Percentiles rank a stretch among this genome's conserved stretches.
Conservation (phyloP, 805 yeast species). For the Saccharomycopsis fermentans region DNA sequence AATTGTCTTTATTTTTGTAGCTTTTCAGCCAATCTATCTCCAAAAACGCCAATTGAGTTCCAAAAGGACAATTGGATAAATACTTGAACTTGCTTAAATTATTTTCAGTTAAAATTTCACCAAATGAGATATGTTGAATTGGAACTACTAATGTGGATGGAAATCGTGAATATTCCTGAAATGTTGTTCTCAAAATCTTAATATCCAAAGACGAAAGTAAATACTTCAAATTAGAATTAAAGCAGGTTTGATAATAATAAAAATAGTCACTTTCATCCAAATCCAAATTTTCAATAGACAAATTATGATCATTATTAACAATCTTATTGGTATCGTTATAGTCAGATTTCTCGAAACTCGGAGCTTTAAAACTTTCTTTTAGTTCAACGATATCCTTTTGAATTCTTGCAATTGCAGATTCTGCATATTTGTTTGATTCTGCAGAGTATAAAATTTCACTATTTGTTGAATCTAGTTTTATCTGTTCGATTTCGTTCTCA, state of each 20-base stretch:
- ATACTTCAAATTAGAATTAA: constrained; percentile 53
- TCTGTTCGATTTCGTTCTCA: constrained; percentile 46
- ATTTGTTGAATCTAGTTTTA: constrained; percentile 32
- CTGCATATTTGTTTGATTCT: constrained; percentile 47
- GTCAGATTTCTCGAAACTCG: neutral
- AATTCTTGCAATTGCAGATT: constrained; percentile 34
- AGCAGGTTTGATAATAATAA: constrained; percentile 64
- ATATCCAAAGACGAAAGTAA: constrained; percentile 74
- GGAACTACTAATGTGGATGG: constrained; percentile 56
- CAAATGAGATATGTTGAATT: constrained; percentile 63
- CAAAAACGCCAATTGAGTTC: constrained; percentile 72
- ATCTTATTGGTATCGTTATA: neutral
- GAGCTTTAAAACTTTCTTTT: constrained; percentile 1
- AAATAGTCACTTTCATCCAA: constrained; percentile 38
- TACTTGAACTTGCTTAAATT: constrained; percentile 56
- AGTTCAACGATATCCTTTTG: constrained; percentile 21
- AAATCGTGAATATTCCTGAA: constrained; percentile 50
- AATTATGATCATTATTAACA: neutral
- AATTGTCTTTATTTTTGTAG: constrained; percentile 16
- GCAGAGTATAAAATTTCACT: constrained; percentile 26
- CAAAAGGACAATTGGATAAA: constrained; percentile 71
- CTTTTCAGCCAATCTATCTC: constrained; percentile 73
- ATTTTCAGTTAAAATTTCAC: constrained; percentile 48
- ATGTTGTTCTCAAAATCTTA: constrained; percentile 55
- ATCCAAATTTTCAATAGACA: neutral